Evolutionary conservation across 1,284 basidiomycete species (phyloP), one percentile per base, ranked within the genome.

Genomic region (Naganishia sp.): DNA sequence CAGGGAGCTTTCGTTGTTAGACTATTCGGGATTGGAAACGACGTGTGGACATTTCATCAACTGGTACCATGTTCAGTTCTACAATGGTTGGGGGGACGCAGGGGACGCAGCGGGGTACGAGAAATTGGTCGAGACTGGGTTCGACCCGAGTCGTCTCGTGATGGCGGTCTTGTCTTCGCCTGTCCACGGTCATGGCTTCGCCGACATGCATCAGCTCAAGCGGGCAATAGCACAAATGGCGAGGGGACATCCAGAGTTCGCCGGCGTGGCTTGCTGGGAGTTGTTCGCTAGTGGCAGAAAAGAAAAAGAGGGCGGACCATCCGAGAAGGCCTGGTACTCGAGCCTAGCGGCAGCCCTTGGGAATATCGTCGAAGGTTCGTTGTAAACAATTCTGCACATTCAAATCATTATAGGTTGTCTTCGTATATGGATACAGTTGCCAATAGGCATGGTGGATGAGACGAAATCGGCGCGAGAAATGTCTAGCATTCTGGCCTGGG

Each of bases 61-160:
- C 35, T 61, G 58, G 58, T 61, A 61, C 7, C 58, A 61, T 18
- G 58, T 61, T 2, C 58, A 61, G 41, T 61, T 61, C 58, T 61
- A 61, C 58, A 61, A 61, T n/a, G 58, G 58, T 3, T 61, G 58
- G 58, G 58, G 58, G 42, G 50, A 32, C 42, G 58, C 58, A 15
- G 58, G 35, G 3, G 58, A 61, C 41, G 58, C 58, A 25, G 17
- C 7, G 47, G 58, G 58, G 11, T 61, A 51, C 47, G 47, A 18
- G n/a, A 61, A 61, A n/a, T 47, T 61, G 7, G 41, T 50, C 10
- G 58, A 61, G 28, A 61, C 58, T 32, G 58, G 47, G 31, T 61
- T 61, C 47, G 47, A 51, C 13, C 58, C 58, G 32, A 51, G 47
- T 5, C 58, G 58, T 6, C 47, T 61, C 21, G 58, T 61, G 18